Evolutionary conservation across 352 stramenopile genomes (phyloP).

Genomic region (Globisporangium acanthophoron): DNA sequence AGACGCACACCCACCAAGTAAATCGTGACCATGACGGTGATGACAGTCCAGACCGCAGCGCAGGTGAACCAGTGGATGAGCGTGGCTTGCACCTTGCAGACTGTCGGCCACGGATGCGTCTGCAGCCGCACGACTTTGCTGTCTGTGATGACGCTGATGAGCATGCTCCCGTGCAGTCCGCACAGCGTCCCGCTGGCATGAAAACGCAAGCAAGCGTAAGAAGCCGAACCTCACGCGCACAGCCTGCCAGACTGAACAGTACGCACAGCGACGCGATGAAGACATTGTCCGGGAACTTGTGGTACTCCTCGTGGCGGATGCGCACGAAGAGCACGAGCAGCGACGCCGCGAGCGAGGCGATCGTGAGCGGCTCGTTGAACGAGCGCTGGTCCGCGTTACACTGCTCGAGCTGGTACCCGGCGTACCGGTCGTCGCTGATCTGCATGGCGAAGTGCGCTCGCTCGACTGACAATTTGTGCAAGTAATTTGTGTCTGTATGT

Average conservation of each 20-base stretch:
- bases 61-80: constrained; percentile 29
- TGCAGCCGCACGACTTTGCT: constrained; percentile 19
- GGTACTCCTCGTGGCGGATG: constrained; percentile 21
- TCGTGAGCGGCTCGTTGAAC: constrained; percentile 25
- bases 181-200: constrained; percentile 17
- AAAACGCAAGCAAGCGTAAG: too few relatives aligned
- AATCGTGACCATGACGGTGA: constrained; percentile 17
- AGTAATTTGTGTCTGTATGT: too few relatives aligned
- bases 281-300: constrained; percentile 29
- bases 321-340: constrained; percentile 18
- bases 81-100: constrained; percentile 22
- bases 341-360: constrained; percentile 21
- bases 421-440: constrained; percentile 19
- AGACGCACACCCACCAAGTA: constrained; percentile 7
- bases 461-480: too few relatives aligned
- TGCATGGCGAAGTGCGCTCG: constrained; percentile 1
- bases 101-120: constrained; percentile 16
- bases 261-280: constrained; percentile 27
- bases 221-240: too few relatives aligned
- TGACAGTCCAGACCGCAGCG: constrained; percentile 28
- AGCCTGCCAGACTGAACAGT: too few relatives aligned
- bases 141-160: constrained; percentile 24
- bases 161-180: constrained; percentile 20
- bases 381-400: constrained; percentile 21
- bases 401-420: constrained; percentile 18